Base-by-base conservation (phyloP, 768 basidiomycete species). In the Lactarius pseudohatsudake region DNA sequence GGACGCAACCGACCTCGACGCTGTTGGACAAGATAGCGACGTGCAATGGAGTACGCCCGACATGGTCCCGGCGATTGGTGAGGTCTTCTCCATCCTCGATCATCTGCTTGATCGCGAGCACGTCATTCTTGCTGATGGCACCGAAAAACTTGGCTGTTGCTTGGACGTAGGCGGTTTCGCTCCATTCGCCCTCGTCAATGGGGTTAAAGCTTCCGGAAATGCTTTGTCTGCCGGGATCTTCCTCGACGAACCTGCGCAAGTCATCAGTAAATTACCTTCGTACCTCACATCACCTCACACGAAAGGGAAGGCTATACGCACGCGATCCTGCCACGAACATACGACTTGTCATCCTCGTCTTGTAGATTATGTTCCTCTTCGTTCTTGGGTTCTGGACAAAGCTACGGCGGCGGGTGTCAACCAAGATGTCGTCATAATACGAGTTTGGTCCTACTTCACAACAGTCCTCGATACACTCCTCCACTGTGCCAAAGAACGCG, bases 141-240 rank as follows among this genome's bases (percentile, higher is more conserved):
- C 75, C 71, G 75, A 88, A 87, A 64, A 89, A 81, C 64, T 81
- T 79, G 64, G 84, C 82, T 0, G 80, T 79, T 16, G 79, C 79
- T 13, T 82, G 84, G 67, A 86, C 79, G 72, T 87, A 89, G 10
- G 83, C 85, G 67, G 85, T 83, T 40, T 79, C 84, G 64, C 81
- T 81, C 87, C 86, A 89, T 78, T 87, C 85, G 13, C 85, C 85
- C 15, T 81, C 83, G 67, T 89, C 86, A 71, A 87, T 87, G 0
- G 86, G 86, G 61, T 85, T 83, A 78, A 88, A 88, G 71, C 83
- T 84, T 1, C 86, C 86, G 0, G 85, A 82, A 47, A 87, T 81
- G 45, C 76, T 82, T 72, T 88, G 86, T 11, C 85, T 83, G 0
- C 85, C 85, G 3, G 85, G 86, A 67, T 87, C 81, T 61, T 86